phyloP scores from a whole-genome alignment of 768 basidiomycete genomes.

The Rhodotorula babjevae region DNA sequence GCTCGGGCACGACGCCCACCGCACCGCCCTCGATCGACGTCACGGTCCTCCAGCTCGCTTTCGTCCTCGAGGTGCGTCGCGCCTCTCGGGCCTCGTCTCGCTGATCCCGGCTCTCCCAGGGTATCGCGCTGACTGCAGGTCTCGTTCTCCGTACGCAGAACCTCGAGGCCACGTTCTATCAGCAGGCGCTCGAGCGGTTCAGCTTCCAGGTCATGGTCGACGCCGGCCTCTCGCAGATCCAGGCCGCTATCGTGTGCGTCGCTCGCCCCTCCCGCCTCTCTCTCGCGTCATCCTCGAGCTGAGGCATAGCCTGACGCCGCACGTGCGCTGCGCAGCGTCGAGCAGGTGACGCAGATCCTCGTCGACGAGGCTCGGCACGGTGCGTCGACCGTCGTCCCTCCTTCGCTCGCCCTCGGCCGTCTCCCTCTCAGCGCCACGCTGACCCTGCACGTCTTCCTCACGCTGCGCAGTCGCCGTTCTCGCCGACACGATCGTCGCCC shows the following conservation, averaged over 20 bases:
- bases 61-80: constrained; percentile 17
- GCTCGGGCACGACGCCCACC: neutral
- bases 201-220: constrained; percentile 11
- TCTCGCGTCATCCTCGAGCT: too few species aligned
- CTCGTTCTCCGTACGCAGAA: too few species aligned
- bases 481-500: constrained; percentile 51
- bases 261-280: too few species aligned
- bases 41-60: constrained; percentile 20
- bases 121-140: too few species aligned
- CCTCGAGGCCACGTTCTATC: neutral
- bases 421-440: neutral
- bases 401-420: too few species aligned
- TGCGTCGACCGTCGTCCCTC: neutral
- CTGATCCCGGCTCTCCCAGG: too few species aligned
- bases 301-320: too few species aligned
- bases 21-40: neutral
- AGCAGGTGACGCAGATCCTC: constrained; percentile 20
- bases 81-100: too few species aligned
- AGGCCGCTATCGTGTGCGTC: constrained; percentile 32
- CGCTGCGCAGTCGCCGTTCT: constrained; percentile 4
- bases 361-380: constrained; percentile 25
- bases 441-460: too few species aligned
- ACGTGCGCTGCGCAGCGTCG: constrained; percentile 8
- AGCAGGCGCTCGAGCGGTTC: constrained; percentile 26
- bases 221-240: constrained; percentile 18